Evolutionary conservation across 2,329 filamentous ascomycete species (phyloP), one percentile per base, ranked within the genome.

Genomic region (Colletotrichum theobromicola): DNA sequence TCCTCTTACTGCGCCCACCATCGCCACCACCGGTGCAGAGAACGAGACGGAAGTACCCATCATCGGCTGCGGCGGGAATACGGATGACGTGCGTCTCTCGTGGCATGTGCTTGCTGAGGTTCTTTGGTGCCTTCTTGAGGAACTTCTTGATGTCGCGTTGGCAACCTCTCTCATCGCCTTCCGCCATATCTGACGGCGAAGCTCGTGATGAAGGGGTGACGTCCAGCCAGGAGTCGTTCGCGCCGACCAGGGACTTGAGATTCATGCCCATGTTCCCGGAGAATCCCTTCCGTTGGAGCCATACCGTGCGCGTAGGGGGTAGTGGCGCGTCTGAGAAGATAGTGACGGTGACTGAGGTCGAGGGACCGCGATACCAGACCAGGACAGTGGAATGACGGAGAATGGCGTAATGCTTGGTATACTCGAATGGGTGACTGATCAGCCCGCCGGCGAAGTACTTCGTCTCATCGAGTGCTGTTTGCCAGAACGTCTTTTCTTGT

Each of bases 21-120:
- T 68, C 69, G 8, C 60, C 46, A 1, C 70, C 77, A 0, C 83
- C 80, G 0, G 85, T 82, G 75, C 92, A 94, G 10, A 94, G 84
- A 1, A 94, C 89, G 6, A 94, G 84, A 13, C 93, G 90, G 70
- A 94, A 92, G 79, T 94, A 94, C 0, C 93, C 93, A 80, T 94
- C 93, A 1, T 86, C 85, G 0, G 90, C 90, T 0, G 89, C 86
- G 0, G 90, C 90, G 0, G 93, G 93, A 58, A 94, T 91, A 5
- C 92, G 88, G 7, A 94, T 84, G 2, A 94, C 84, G 32, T 90
- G 89, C 0, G 93, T 94, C 80, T 94, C 92, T 2, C 92, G 86
- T 0, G 91, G 82, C 0, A 84, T 69, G 72, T 94, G 92, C 2
- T 83, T 86, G 71, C 82, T 83, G 4, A 84, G 76, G n/a, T 80